Conservation (phyloP, 2,329 filamentous ascomycete genomes). For the Pezicula radicicola region DNA sequence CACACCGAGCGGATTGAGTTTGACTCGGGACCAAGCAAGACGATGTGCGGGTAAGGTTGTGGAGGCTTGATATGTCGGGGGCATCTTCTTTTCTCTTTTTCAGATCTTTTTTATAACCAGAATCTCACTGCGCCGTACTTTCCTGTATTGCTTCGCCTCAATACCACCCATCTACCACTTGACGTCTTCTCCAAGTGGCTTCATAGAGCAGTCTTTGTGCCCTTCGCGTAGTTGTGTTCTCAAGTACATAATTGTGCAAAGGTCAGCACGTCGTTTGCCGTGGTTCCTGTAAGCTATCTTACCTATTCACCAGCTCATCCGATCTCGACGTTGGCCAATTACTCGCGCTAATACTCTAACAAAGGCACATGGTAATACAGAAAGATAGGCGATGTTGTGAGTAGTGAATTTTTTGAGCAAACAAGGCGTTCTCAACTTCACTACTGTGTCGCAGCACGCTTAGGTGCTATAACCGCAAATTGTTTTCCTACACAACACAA, state of each 20-base stretch:
- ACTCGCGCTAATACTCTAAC: too few relatives aligned
- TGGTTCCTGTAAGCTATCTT: background rate
- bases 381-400: too few relatives aligned
- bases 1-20: background rate
- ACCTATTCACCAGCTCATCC: background rate
- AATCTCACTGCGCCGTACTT: constrained; percentile 9
- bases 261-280: constrained; percentile 5
- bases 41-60: background rate
- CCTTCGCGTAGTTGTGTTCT: constrained; percentile 7
- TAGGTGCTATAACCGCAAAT: too few relatives aligned
- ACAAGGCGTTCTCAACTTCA: too few relatives aligned
- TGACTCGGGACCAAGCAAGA: background rate
- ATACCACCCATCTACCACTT: constrained; percentile 2
- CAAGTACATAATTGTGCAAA: constrained; percentile 11
- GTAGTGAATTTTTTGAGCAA: too few relatives aligned
- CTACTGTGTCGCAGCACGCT: too few relatives aligned
- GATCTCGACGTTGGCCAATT: too few relatives aligned
- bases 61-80: constrained; percentile 10
- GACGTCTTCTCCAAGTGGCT: background rate
- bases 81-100: constrained; percentile 10
- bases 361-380: too few relatives aligned
- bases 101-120: constrained; percentile 1
- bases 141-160: constrained; percentile 12
- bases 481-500: background rate
- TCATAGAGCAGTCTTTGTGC: constrained; percentile 10